A percentile compares a stretch with the other conserved stretches of the same genome.
These are phyloP conservation scores for Paecilomyces sp. DNA, from an alignment of 2,329 filamentous ascomycete genomes.

Conservation along the genomic window DNA sequence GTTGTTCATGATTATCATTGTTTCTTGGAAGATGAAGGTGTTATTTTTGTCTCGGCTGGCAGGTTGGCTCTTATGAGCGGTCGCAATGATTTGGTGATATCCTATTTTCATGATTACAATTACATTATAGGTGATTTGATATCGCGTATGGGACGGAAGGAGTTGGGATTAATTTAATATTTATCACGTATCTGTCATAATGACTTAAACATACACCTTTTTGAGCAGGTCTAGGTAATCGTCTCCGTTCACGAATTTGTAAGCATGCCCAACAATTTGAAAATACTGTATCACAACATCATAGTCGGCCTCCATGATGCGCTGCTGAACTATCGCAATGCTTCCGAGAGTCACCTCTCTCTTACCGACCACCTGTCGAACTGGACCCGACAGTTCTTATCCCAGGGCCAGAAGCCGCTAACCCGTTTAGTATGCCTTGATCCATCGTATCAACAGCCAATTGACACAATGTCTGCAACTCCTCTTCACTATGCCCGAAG, in stretches of 20 bases:
- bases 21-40: neutral
- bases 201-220: neutral
- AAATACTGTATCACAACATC: no score
- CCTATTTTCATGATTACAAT: neutral
- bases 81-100: neutral
- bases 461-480: neutral
- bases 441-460: neutral
- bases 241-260: neutral
- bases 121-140: neutral
- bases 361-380: neutral
- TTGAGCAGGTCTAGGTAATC: neutral
- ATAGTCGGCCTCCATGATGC: no score
- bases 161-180: neutral
- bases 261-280: no score
- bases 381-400: neutral
- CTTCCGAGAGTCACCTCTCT: neutral
- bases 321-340: neutral
- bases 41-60: neutral
- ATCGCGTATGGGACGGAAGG: neutral
- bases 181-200: neutral
- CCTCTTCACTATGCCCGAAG: neutral
- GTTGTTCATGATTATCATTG: neutral
- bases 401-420: neutral
- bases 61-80: neutral
- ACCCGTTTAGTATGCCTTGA: neutral